These are phyloP conservation scores for Aquilaria malaccensis DNA, from an alignment of 345 rosid species.

Conservation along the genomic window DNA sequence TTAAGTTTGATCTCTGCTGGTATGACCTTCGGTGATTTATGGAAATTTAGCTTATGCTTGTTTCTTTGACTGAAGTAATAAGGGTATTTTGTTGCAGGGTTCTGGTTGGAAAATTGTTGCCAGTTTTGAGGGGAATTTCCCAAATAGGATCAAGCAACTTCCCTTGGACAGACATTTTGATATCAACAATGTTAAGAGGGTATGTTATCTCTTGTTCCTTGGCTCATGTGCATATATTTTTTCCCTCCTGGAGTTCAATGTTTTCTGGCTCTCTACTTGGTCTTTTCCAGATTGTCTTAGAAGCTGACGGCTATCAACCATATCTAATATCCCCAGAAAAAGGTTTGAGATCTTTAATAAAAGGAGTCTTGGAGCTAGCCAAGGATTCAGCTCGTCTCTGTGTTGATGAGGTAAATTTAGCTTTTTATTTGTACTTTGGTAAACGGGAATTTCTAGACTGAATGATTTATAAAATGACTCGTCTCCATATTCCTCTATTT, in stretches of 20 bases:
- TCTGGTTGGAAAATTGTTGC: slow-evolving; percentile 99
- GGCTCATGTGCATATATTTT: too few species aligned
- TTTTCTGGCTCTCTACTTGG: too few species aligned
- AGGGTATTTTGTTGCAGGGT: slow-evolving; percentile 44
- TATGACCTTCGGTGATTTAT: too few species aligned
- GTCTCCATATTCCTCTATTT: too few species aligned
- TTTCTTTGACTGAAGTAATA: too few species aligned
- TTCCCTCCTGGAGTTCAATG: too few species aligned
- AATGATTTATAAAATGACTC: too few species aligned
- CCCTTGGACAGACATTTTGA: slow-evolving; percentile 97
- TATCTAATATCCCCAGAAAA: slow-evolving; percentile 86
- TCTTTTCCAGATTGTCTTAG: slow-evolving; percentile 51
- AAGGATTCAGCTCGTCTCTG: slow-evolving; percentile 72
- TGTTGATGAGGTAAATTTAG: slow-evolving; percentile 57
- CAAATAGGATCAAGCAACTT: slow-evolving; percentile 89
- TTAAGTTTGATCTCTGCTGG: too few species aligned
- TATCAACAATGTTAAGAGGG: slow-evolving; percentile 52
- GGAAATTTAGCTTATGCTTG: too few species aligned
- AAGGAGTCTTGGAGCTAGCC: slow-evolving; percentile 67
- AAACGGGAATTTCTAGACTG: too few species aligned
- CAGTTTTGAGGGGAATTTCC: slow-evolving; percentile 95
- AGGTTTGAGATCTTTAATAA: slow-evolving; percentile 73
- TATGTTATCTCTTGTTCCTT: slow-evolving; percentile 6
- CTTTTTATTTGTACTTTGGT: neutral
- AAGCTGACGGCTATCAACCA: slow-evolving; percentile 87